Evolutionary conservation across 1,139 yeast genomes (phyloP).

Genomic region (Yueomyces sp.): DNA sequence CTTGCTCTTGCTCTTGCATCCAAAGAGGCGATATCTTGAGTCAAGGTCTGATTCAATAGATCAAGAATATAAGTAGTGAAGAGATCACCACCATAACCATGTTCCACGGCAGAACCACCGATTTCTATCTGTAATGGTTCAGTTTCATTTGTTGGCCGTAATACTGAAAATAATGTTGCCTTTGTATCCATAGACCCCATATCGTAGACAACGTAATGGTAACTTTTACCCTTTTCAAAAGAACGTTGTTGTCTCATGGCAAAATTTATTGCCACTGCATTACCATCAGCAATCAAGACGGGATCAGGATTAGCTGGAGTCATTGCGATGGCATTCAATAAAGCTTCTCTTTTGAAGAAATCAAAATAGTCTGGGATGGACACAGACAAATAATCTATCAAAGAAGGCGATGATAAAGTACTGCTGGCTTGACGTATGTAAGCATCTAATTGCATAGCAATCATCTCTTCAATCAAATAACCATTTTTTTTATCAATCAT

Average conservation of each 20-base stretch:
- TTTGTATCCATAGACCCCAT: slow-evolving; percentile 89
- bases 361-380: slow-evolving; percentile 67
- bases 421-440: slow-evolving; percentile 50
- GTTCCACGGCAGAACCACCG: slow-evolving; percentile 61
- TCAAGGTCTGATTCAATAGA: slow-evolving; percentile 46
- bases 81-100: slow-evolving; percentile 57
- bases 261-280: slow-evolving; percentile 79
- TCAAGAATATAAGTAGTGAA: slow-evolving; percentile 57
- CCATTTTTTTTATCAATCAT: slow-evolving; percentile 34
- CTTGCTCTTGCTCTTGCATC: slow-evolving; percentile 42
- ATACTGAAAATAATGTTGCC: slow-evolving; percentile 66
- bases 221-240: slow-evolving; percentile 32
- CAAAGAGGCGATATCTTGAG: slow-evolving; percentile 31
- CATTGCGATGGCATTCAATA: slow-evolving; percentile 48
- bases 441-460: slow-evolving; percentile 73
- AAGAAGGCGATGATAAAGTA: slow-evolving; percentile 30
- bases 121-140: slow-evolving; percentile 38
- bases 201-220: slow-evolving; percentile 69
- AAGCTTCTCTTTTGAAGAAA: slow-evolving; percentile 55
- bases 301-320: slow-evolving; percentile 32
- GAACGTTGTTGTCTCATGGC: slow-evolving; percentile 27
- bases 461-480: slow-evolving; percentile 61
- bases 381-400: slow-evolving; percentile 24
- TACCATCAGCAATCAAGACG: slow-evolving; percentile 76
- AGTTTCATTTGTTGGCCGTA: slow-evolving; percentile 31